Evolutionary conservation across 139 green algal species (phyloP).

Genomic region (Chlamydomonas sphaeroides): DNA sequence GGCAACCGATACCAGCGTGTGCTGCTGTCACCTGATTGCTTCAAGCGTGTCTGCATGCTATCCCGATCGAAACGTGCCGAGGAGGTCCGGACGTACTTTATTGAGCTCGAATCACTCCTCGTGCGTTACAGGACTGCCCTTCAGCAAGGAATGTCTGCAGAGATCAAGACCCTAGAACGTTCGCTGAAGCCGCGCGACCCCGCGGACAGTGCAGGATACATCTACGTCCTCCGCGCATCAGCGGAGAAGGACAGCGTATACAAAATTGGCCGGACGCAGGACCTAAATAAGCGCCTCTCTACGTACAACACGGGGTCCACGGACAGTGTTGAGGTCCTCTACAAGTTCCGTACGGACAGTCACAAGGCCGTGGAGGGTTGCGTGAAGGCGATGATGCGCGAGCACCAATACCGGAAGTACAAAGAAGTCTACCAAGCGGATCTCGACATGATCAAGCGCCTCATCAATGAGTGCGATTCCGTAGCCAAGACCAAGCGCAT

Average conservation of each 20-base stretch:
- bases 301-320: neutral
- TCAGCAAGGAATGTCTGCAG: neutral
- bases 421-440: conserved; percentile 8
- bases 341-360: neutral
- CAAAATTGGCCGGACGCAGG: neutral
- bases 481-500: neutral
- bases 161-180: neutral
- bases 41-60: neutral
- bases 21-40: neutral
- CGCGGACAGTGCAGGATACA: neutral
- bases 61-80: neutral
- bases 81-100: neutral
- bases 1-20: neutral
- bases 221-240: conserved; percentile 1
- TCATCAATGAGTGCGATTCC: neutral
- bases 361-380: neutral
- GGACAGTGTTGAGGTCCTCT: neutral
- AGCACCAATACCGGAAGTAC: neutral
- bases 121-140: neutral
- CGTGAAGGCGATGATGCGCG: neutral
- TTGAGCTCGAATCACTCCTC: neutral
- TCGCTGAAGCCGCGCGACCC: neutral
- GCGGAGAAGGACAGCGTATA: neutral
- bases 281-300: neutral
- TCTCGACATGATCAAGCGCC: neutral